A percentile compares a stretch with the other conserved stretches of the same genome.
Conservation (phyloP, 768 basidiomycete species). For the Naematelia aurantialba region DNA sequence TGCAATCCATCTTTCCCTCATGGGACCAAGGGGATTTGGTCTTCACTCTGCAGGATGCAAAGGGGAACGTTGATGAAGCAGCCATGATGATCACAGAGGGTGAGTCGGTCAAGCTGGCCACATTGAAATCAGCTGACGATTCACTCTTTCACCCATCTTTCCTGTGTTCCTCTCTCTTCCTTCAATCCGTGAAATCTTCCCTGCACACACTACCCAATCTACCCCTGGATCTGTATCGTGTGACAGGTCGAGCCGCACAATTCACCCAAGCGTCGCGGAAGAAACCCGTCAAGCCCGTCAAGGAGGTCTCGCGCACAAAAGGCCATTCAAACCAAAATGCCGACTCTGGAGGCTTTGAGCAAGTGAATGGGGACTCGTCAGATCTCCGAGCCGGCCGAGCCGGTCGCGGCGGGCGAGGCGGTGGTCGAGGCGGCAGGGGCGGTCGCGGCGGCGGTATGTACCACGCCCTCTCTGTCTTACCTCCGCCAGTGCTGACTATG, state of each 20-base stretch:
- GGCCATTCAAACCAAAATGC: constrained; percentile 44
- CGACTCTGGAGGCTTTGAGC: constrained; percentile 41
- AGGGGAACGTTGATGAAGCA: constrained; percentile 49
- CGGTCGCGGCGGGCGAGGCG: constrained; percentile 45
- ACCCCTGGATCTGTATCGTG: neutral
- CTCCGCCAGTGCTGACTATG: neutral
- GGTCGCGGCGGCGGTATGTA: constrained; percentile 42
- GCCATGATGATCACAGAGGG: constrained; percentile 50
- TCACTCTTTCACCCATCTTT: neutral
- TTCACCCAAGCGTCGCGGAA: constrained; percentile 49
- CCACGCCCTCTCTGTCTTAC: neutral
- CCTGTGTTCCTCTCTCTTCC: neutral
- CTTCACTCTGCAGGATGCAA: constrained; percentile 47
- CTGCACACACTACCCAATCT: neutral
- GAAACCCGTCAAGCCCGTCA: constrained; percentile 44
- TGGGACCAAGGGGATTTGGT: constrained; percentile 50
- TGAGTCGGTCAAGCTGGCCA: constrained; percentile 17
- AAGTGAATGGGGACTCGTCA: constrained; percentile 31
- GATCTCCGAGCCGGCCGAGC: constrained; percentile 46
- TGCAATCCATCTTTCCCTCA: constrained; percentile 49
- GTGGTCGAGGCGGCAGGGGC: constrained; percentile 45
- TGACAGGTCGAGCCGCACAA: constrained; percentile 48
- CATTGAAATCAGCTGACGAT: neutral
- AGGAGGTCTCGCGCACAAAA: constrained; percentile 12
- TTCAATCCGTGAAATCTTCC: neutral